Conservation (phyloP, 768 basidiomycete species). For the Boletus huronensis region DNA sequence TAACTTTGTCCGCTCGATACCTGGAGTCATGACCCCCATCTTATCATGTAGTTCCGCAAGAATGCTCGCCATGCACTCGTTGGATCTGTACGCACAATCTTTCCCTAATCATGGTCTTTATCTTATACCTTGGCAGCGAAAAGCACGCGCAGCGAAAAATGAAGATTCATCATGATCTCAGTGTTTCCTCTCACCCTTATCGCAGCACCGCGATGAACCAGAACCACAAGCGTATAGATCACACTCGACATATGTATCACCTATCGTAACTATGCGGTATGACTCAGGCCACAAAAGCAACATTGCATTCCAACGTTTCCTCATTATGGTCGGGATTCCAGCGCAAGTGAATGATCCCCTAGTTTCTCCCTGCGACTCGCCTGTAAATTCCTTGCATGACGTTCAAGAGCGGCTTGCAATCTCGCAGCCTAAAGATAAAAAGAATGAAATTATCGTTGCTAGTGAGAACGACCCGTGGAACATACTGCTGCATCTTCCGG, state of each 20-base stretch:
- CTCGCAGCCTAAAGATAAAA: slow-evolving; percentile 54
- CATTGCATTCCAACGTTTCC: slow-evolving; percentile 3
- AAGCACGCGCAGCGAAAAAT: slow-evolving; percentile 63
- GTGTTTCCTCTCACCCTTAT: background rate
- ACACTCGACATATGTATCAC: slow-evolving; percentile 21
- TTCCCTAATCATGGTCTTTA: background rate
- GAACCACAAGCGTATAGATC: slow-evolving; percentile 8
- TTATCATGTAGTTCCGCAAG: slow-evolving; percentile 66
- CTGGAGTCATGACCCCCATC: background rate
- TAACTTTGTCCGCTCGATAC: background rate
- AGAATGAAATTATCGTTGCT: background rate
- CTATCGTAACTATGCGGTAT: slow-evolving; percentile 19
- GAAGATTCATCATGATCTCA: slow-evolving; percentile 38
- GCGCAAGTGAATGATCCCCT: slow-evolving; percentile 20
- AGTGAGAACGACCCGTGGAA: slow-evolving; percentile 8
- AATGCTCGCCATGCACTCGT: slow-evolving; percentile 69
- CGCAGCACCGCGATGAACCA: background rate
- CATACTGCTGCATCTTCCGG: slow-evolving; percentile 81
- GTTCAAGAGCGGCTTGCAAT: slow-evolving; percentile 61
- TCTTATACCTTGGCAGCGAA: slow-evolving; percentile 42
- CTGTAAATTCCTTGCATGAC: slow-evolving; percentile 31
- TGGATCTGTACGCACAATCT: slow-evolving; percentile 60
- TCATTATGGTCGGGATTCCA: slow-evolving; percentile 13
- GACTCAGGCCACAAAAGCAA: slow-evolving; percentile 12
- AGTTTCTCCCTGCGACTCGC: slow-evolving; percentile 26